Evolutionary conservation across 2,329 filamentous ascomycete genomes (phyloP).

Genomic region (Ilyonectria sp.): DNA sequence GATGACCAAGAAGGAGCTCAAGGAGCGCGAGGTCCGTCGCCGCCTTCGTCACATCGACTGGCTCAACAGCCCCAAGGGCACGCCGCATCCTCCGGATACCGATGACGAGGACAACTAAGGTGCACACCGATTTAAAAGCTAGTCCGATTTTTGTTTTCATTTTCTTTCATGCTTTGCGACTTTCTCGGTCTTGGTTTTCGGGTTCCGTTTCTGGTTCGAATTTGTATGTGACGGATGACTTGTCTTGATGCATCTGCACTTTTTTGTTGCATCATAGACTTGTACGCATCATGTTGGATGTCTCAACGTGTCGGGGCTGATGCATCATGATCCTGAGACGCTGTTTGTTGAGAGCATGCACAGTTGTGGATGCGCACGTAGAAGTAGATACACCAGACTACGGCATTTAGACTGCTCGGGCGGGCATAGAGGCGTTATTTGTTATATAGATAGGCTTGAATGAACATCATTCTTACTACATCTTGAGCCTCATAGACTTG

Average conservation of each 20-base stretch:
- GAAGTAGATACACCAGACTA: constrained; percentile 19
- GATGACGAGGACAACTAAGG: constrained; percentile 77
- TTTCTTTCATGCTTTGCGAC: constrained; percentile 7
- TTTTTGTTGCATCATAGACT: constrained; percentile 6
- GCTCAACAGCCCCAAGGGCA: constrained; percentile 89
- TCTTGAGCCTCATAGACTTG: not conserved
- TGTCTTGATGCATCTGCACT: constrained; percentile 13
- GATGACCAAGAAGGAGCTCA: constrained; percentile 95
- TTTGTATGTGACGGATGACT: constrained; percentile 12
- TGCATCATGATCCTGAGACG: constrained; percentile 2
- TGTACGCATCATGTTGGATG: constrained; percentile 4
- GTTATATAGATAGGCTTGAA: constrained; percentile 19
- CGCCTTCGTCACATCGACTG: constrained; percentile 88
- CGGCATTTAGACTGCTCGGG: constrained; percentile 10
- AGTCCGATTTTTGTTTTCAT: constrained; percentile 16
- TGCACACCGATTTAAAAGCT: constrained; percentile 4
- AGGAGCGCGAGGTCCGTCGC: constrained; percentile 91
- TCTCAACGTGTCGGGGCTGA: not conserved
- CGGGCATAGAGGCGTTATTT: constrained; percentile 38
- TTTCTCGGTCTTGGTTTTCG: constrained; percentile 12
- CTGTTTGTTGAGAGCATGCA: constrained; percentile 6
- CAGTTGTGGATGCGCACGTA: constrained; percentile 2
- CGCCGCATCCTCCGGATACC: constrained; percentile 81
- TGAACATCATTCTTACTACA: constrained; percentile 10
- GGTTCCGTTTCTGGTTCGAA: constrained; percentile 16